These are phyloP conservation scores for Aureobasidium sp. DNA, from an alignment of 2,329 filamentous ascomycete genomes.

Conservation along the genomic window DNA sequence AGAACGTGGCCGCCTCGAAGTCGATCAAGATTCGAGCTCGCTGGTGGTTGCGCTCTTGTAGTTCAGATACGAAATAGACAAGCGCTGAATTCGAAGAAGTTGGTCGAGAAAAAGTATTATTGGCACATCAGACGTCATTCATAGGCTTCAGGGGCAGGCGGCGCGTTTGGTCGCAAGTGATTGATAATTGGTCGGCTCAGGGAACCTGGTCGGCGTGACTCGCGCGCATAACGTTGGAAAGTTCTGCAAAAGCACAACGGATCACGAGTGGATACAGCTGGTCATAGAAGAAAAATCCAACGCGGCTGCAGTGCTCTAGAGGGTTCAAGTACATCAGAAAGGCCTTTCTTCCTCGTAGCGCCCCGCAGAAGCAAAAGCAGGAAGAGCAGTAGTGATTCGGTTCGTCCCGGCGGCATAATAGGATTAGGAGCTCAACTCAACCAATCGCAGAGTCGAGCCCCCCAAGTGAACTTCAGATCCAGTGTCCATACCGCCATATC, in stretches of 20 bases:
- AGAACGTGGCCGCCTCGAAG: constrained; percentile 7
- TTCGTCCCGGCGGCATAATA: constrained; percentile 11
- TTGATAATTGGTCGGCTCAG: background rate
- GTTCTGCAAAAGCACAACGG: background rate
- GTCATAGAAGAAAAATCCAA: background rate
- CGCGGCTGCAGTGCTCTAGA: background rate
- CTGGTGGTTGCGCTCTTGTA: background rate
- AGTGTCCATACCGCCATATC: constrained; percentile 10
- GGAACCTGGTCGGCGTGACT: background rate
- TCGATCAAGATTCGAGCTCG: background rate
- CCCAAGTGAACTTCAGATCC: constrained; percentile 9
- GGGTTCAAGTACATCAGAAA: background rate
- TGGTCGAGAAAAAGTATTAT: background rate
- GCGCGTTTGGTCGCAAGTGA: background rate
- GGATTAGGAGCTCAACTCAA: constrained; percentile 13
- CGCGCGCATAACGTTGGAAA: constrained; percentile 11
- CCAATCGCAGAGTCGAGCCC: constrained; percentile 14
- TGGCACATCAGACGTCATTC: background rate
- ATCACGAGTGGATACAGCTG: background rate
- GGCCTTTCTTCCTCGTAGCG: constrained; percentile 1
- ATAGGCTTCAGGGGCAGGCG: background rate
- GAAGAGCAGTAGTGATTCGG: constrained; percentile 8
- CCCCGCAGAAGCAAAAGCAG: constrained; percentile 12
- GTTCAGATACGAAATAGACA: background rate
- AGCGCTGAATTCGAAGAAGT: background rate